Percentiles rank a stretch among this genome's conserved stretches.
Evolutionary conservation across 2,329 filamentous ascomycete genomes (phyloP).

Genomic region (Penicillium sp.): DNA sequence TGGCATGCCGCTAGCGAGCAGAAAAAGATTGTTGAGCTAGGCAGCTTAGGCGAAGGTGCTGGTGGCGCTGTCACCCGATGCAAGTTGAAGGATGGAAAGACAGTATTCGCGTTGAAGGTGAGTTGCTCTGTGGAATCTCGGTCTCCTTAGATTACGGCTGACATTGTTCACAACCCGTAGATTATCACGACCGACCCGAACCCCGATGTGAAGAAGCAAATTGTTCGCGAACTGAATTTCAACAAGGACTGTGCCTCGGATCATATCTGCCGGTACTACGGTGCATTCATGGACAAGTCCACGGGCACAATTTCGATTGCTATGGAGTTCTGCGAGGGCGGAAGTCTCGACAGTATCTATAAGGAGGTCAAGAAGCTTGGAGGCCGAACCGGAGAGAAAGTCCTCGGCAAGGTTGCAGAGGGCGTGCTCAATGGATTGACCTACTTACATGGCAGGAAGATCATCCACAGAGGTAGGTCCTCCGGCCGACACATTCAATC

Average conservation of each 20-base stretch:
- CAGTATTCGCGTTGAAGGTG: slow-evolving; percentile 94
- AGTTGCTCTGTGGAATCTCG: slow-evolving; percentile 20
- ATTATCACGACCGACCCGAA: slow-evolving; percentile 98
- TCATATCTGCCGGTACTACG: slow-evolving; percentile 97
- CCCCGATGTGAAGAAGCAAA: slow-evolving; percentile 97
- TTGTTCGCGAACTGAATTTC: slow-evolving; percentile 92
- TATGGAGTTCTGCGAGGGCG: slow-evolving; percentile 99
- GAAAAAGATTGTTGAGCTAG: slow-evolving; percentile 82
- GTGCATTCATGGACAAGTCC: slow-evolving; percentile 93
- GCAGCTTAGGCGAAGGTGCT: slow-evolving; percentile 89
- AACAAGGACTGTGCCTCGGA: slow-evolving; percentile 97
- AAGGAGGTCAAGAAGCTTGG: slow-evolving; percentile 95
- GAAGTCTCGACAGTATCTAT: slow-evolving; percentile 94
- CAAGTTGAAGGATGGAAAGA: slow-evolving; percentile 86
- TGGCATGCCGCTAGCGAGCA: slow-evolving; percentile 93
- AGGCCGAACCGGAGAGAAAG: slow-evolving; percentile 93
- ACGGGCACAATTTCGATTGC: slow-evolving; percentile 96
- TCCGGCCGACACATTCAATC: background rate
- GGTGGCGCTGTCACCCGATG: slow-evolving; percentile 94
- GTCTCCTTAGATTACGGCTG: slow-evolving; percentile 8
- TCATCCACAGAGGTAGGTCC: slow-evolving; percentile 77
- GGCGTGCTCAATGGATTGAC: slow-evolving; percentile 91
- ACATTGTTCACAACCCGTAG: slow-evolving; percentile 48
- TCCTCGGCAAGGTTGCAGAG: slow-evolving; percentile 93
- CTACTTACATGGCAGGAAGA: slow-evolving; percentile 92